These are phyloP conservation scores for Pichia ethanolica DNA, from an alignment of 805 yeast species.

Conservation along the genomic window DNA sequence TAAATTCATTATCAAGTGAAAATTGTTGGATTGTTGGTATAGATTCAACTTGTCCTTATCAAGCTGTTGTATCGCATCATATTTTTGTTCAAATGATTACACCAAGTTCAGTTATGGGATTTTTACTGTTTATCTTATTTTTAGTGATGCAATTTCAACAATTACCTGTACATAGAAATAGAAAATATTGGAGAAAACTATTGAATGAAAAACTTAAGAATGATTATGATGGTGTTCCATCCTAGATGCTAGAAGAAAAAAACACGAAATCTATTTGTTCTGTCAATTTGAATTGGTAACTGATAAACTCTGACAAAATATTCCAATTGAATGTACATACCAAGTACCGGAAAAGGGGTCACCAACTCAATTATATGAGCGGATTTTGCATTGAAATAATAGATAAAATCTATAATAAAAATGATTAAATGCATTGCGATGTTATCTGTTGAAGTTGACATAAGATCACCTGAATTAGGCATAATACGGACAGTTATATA, in stretches of 20 bases:
- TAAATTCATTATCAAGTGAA: slow-evolving; percentile 66
- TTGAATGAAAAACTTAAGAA: slow-evolving; percentile 48
- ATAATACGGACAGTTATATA: too few relatives aligned
- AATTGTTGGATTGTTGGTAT: slow-evolving; percentile 91
- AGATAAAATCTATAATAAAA: too few relatives aligned
- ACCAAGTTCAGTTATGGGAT: slow-evolving; percentile 57
- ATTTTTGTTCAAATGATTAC: slow-evolving; percentile 57
- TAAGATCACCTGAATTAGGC: too few relatives aligned
- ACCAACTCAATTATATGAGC: too few relatives aligned
- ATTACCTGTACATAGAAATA: slow-evolving; percentile 65
- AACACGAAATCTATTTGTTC: too few relatives aligned
- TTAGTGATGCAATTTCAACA: slow-evolving; percentile 47
- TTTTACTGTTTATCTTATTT: slow-evolving; percentile 44
- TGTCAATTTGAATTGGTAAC: too few relatives aligned
- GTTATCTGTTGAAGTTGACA: too few relatives aligned
- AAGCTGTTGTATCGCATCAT: slow-evolving; percentile 42
- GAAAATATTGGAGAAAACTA: slow-evolving; percentile 56
- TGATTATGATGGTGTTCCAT: slow-evolving; percentile 85
- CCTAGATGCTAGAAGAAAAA: slow-evolving; percentile 17
- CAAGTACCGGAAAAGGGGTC: too few relatives aligned
- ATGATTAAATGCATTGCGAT: too few relatives aligned
- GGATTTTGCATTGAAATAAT: too few relatives aligned
- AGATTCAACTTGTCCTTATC: slow-evolving; percentile 71
- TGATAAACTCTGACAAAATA: too few relatives aligned
- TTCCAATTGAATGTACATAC: too few relatives aligned